Conservation (phyloP, 148 eudicot species). For the Camellia sinensis region DNA sequence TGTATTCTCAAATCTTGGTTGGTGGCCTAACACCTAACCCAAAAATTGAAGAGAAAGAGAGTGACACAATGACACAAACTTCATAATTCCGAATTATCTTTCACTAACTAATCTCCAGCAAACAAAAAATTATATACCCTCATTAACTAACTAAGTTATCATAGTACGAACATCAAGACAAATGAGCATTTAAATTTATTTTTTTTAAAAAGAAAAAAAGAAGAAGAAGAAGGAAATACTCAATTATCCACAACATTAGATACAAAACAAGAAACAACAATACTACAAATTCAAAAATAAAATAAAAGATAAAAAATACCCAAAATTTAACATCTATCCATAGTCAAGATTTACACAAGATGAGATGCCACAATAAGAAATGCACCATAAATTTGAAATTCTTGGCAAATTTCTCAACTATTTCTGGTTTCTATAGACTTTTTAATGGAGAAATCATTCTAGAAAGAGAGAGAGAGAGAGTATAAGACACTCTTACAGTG, state of each 20-base stretch:
- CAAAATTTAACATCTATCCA: no score
- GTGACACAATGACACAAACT: neutral
- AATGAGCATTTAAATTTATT: neutral
- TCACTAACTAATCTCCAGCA: neutral
- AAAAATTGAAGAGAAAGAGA: slow-evolving; percentile 13
- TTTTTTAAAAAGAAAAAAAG: neutral
- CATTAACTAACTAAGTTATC: neutral
- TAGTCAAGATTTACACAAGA: no score
- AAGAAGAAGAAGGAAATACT: neutral
- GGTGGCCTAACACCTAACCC: slow-evolving; percentile 48
- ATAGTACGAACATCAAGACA: neutral
- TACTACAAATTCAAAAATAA: no score
- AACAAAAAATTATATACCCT: neutral
- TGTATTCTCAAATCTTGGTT: slow-evolving; percentile 20
- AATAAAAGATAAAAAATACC: no score
- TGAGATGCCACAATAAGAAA: no score
- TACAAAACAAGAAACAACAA: neutral
- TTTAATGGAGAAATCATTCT: no score
- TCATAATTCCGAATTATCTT: neutral
- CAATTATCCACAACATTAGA: neutral
- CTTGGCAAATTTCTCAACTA: no score
- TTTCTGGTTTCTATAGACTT: no score
- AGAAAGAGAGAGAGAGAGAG: no score
- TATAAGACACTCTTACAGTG: no score
- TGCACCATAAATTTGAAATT: no score